These are phyloP conservation scores for Pezicula rhizophila DNA, from an alignment of 2,329 filamentous ascomycete species.

Conservation along the genomic window DNA sequence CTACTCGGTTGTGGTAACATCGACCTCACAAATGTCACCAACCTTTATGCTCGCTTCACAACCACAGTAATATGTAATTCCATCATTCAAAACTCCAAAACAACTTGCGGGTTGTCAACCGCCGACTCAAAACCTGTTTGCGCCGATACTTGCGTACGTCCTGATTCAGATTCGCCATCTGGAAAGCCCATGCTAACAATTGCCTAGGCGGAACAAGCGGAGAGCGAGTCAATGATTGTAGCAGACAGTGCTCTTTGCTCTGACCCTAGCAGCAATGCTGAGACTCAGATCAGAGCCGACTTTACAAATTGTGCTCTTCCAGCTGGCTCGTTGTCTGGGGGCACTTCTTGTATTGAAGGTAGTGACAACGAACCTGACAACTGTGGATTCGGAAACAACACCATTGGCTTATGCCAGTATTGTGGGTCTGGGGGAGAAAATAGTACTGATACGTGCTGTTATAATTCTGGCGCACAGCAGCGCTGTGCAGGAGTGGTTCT, in stretches of 20 bases:
- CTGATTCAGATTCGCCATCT: constrained; percentile 10
- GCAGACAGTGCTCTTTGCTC: constrained; percentile 69
- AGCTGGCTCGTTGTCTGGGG: constrained; percentile 63
- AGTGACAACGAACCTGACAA: constrained; percentile 76
- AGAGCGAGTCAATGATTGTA: constrained; percentile 80
- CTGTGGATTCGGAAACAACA: constrained; percentile 74
- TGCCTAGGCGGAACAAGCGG: constrained; percentile 68
- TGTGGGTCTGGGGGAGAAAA: constrained; percentile 80
- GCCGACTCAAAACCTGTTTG: constrained; percentile 69
- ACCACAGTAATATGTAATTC: constrained; percentile 89
- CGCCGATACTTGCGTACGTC: constrained; percentile 75
- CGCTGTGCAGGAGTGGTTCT: constrained; percentile 73
- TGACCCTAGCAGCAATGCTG: constrained; percentile 56
- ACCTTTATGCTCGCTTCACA: constrained; percentile 89
- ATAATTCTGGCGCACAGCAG: constrained; percentile 67
- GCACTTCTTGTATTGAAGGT: constrained; percentile 65
- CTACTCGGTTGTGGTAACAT: constrained; percentile 76
- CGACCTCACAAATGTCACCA: constrained; percentile 69
- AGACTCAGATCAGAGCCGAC: constrained; percentile 79
- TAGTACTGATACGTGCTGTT: constrained; percentile 92
- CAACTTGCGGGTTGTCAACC: constrained; percentile 59
- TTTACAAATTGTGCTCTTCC: constrained; percentile 86
- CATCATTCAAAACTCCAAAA: constrained; percentile 83
- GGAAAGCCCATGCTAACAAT: constrained; percentile 18
- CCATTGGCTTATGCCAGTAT: constrained; percentile 76